Evolutionary conservation across 73 alveolate species (phyloP), one percentile per base, ranked within the genome.

Genomic region (Blepharisma stoltei): DNA sequence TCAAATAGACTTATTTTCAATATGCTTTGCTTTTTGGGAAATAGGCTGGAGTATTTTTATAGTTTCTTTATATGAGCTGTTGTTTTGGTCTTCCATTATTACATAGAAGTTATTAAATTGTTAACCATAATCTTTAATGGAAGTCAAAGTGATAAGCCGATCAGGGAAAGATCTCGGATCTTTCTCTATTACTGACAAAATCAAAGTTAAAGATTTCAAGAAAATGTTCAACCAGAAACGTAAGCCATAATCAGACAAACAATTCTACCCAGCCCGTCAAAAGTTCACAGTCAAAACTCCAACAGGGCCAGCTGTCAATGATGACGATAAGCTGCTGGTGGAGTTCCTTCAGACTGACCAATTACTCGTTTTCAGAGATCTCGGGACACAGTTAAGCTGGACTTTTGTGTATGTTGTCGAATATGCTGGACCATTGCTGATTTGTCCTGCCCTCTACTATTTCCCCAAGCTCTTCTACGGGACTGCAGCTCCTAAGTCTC

Each of bases 311-410:
- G 79, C 71, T 11, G 18, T 69, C 70, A 41, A 69, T 37, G 71
- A 69, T 38, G 79, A 45, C 6, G 11, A 14, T 4, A 14, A 8
- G 6, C 79, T 18, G 45, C 25, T 25, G 4, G 44, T 18, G 14
- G 44, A 45, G 44, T 80, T 6, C 32, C 37, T 78, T 21, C 7
- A 53, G 6, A 54, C 48, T 32, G 82, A 71, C 11, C 75, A 54
- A 21, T 50, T 70, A 21, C 54, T 89, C 54, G 25, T 20, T 69
- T 83, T 85, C 68, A 94, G 89, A 80, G 97, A 94, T 65, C 85
- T 94, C n/a, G 99, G 99, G 6, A 93, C 93, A 11, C 93, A 94
- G 80, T 90, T 94, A n/a, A 85, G 94, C 71, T 94, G 96, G 92
- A 85, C 85, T 70, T 68, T 84, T 65, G 98, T 94, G 37, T 94